Percentiles rank a stretch among this genome's conserved stretches.
Conservation (phyloP, 305 asterid genomes). For the Solanum aculeatissimum region DNA sequence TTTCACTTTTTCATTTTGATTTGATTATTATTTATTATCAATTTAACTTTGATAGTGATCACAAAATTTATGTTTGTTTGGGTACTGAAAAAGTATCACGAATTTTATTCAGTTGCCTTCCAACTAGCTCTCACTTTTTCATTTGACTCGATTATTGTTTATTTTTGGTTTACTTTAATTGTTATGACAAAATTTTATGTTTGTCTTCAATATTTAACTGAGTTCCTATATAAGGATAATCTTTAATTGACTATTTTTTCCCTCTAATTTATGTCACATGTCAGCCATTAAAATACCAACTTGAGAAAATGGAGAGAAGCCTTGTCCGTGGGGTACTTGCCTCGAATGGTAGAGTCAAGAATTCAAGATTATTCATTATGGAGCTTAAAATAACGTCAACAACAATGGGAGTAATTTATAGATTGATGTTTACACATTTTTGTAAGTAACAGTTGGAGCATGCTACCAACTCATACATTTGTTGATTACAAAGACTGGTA, state of each 20-base stretch:
- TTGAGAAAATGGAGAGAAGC: too few species aligned
- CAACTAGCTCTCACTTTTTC: background rate
- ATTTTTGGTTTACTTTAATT: background rate
- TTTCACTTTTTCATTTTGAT: background rate
- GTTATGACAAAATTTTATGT: background rate
- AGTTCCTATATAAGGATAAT: background rate
- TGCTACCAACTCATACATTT: background rate
- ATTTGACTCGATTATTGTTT: background rate
- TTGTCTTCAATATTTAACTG: background rate
- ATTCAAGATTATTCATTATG: background rate
- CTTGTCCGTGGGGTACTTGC: too few species aligned
- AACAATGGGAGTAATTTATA: background rate
- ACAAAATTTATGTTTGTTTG: background rate
- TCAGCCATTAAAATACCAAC: too few species aligned
- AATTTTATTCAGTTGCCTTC: background rate
- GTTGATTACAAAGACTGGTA: background rate
- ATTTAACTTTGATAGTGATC: background rate
- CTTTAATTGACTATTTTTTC: too few species aligned
- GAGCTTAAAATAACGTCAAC: background rate
- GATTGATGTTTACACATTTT: background rate
- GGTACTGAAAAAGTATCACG: background rate
- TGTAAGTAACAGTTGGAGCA: background rate
- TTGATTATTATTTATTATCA: background rate
- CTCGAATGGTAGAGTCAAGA: background rate
- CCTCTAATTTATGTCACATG: too few species aligned